Conservation (phyloP, 2,329 filamentous ascomycete species). For the Pseudogymnoascus sp. region DNA sequence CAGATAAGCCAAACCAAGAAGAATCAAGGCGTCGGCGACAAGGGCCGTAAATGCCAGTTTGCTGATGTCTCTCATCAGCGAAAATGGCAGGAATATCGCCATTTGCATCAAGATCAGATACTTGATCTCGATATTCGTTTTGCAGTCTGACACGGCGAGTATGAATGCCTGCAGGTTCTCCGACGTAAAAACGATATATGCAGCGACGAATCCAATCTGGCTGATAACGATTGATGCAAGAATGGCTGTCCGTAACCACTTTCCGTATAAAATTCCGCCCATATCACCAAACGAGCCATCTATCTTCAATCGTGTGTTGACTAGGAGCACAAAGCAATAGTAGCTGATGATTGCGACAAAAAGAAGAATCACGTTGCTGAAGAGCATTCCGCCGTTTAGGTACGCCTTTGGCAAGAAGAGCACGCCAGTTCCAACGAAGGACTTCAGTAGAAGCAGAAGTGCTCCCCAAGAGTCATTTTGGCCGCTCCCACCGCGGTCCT, state of each 20-base stretch:
- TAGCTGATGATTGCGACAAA: conserved; percentile 82
- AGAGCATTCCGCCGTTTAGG: conserved; percentile 94
- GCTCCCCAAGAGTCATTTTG: conserved; percentile 75
- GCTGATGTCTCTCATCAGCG: conserved; percentile 90
- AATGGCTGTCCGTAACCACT: conserved; percentile 82
- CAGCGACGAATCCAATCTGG: conserved; percentile 89
- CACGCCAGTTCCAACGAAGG: conserved; percentile 94
- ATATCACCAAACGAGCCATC: conserved; percentile 98
- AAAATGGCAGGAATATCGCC: conserved; percentile 89
- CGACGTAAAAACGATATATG: conserved; percentile 94
- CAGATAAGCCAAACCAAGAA: conserved; percentile 84
- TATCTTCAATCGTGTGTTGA: conserved; percentile 76
- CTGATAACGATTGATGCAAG: conserved; percentile 89
- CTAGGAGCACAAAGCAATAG: conserved; percentile 93
- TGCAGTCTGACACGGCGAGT: conserved; percentile 82
- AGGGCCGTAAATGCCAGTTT: conserved; percentile 94
- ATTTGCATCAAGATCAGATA: conserved; percentile 92
- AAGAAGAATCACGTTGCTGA: conserved; percentile 87
- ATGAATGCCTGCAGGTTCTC: conserved; percentile 95
- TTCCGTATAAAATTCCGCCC: conserved; percentile 84
- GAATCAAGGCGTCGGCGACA: conserved; percentile 88
- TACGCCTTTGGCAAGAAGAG: conserved; percentile 90
- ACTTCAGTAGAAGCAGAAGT: conserved; percentile 83
- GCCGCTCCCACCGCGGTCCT: conserved; percentile 65
- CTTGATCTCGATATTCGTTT: conserved; percentile 76